Evolutionary conservation across 768 basidiomycete genomes (phyloP).

Genomic region (Suillus cothurnatus): DNA sequence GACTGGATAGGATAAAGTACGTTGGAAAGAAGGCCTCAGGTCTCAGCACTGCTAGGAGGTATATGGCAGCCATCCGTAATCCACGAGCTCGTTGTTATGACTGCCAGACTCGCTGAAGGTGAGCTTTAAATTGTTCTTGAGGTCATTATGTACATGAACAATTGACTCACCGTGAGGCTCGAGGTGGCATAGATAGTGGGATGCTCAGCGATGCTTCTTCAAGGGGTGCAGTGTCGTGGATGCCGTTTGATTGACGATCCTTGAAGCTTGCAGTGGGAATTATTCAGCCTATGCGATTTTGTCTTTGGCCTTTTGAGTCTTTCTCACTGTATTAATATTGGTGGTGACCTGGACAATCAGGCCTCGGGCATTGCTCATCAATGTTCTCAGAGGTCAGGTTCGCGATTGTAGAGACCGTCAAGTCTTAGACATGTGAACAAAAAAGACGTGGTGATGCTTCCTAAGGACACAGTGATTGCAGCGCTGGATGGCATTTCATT

Average conservation of each 20-base stretch:
- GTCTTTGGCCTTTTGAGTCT: neutral
- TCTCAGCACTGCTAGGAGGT: constrained; percentile 33
- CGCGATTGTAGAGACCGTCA: too few species aligned
- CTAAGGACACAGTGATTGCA: neutral
- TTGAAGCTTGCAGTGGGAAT: too few species aligned
- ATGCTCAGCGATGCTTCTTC: too few species aligned
- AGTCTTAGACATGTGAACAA: neutral
- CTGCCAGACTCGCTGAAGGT: too few species aligned
- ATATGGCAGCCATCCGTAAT: too few species aligned
- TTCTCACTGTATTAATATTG: neutral
- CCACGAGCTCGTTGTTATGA: constrained; percentile 24
- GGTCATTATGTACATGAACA: too few species aligned
- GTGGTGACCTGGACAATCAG: neutral
- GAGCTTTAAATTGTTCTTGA: too few species aligned
- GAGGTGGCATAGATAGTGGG: too few species aligned
- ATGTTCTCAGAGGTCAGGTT: too few species aligned
- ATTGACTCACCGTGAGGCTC: neutral
- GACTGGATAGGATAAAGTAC: constrained; percentile 63
- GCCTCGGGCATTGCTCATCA: neutral
- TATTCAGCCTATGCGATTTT: too few species aligned
- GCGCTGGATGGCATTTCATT: neutral
- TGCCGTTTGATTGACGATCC: neutral
- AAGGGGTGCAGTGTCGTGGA: too few species aligned
- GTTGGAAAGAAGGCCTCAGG: constrained; percentile 62
- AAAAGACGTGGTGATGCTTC: neutral